Evolutionary conservation across 2,329 filamentous ascomycete species (phyloP).

Genomic region (Monosporascus sp.): DNA sequence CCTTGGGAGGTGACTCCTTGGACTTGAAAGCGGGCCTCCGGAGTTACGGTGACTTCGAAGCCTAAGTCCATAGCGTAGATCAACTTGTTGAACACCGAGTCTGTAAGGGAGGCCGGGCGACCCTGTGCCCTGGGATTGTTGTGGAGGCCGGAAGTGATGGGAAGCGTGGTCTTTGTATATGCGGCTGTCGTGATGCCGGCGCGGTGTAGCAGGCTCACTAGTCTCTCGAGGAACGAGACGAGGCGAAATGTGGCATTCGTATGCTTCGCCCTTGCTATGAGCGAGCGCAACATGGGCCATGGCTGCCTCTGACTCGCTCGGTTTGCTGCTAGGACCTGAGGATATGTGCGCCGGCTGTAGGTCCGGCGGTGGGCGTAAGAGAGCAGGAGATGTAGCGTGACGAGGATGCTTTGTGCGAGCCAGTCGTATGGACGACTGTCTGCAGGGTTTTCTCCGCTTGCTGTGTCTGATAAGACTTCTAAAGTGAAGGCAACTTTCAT

Average conservation of each 20-base stretch:
- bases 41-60: conserved; percentile 42
- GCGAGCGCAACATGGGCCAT: conserved; percentile 46
- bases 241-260: conserved; percentile 35
- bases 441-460: conserved; percentile 22
- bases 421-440: conserved; percentile 36
- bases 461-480: conserved; percentile 50
- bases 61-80: conserved; percentile 36
- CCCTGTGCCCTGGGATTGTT: background rate
- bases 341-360: conserved; percentile 61
- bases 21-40: conserved; percentile 27
- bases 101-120: conserved; percentile 36
- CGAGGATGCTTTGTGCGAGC: conserved; percentile 61
- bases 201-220: conserved; percentile 39
- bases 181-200: conserved; percentile 40
- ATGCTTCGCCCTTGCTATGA: conserved; percentile 46
- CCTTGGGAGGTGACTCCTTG: conserved; percentile 9
- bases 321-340: conserved; percentile 34
- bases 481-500: conserved; percentile 65
- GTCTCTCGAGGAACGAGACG: conserved; percentile 36
- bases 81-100: conserved; percentile 40
- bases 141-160: conserved; percentile 18
- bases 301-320: conserved; percentile 35
- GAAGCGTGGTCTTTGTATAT: conserved; percentile 38
- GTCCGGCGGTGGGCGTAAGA: conserved; percentile 74
- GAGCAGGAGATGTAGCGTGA: conserved; percentile 71